phyloP scores from a whole-genome alignment of 2,329 filamentous ascomycete species.

The Pestalotiopsis sp. region DNA sequence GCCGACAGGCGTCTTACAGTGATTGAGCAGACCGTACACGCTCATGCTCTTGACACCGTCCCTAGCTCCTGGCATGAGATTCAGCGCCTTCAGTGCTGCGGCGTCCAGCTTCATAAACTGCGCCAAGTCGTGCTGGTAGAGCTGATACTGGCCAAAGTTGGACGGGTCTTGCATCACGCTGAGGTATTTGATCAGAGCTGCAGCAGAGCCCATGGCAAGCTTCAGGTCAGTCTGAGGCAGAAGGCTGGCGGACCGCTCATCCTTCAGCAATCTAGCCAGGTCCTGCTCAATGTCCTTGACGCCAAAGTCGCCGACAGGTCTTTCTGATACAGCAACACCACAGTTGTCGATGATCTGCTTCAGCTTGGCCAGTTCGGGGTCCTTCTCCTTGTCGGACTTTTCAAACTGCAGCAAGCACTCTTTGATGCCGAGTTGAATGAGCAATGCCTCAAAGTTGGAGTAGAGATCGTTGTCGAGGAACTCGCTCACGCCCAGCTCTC shows the following conservation, averaged over 20 bases:
- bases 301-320: conserved; percentile 75
- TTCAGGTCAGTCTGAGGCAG: conserved; percentile 92
- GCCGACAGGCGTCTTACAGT: conserved; percentile 95
- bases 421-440: conserved; percentile 94
- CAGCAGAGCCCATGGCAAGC: conserved; percentile 92
- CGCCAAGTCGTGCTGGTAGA: conserved; percentile 95
- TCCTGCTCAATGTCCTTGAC: conserved; percentile 96
- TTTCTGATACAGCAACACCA: conserved; percentile 85
- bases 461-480: conserved; percentile 99
- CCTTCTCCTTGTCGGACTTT: conserved; percentile 77
- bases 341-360: conserved; percentile 89
- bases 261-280: conserved; percentile 81
- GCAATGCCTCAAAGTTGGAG: conserved; percentile 93
- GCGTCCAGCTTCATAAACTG: conserved; percentile 99
- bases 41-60: conserved; percentile 99
- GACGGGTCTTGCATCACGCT: conserved; percentile 86
- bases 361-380: conserved; percentile 85
- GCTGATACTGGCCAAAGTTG: conserved; percentile 95
- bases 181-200: conserved; percentile 92
- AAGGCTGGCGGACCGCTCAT: conserved; percentile 75
- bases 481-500: conserved; percentile 94
- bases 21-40: conserved; percentile 88
- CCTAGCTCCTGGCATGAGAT: conserved; percentile 92
- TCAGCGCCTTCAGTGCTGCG: conserved; percentile 88
- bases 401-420: conserved; percentile 89